Conservation (phyloP, 805 yeast genomes). For the Yamadazyma akitaensis region DNA sequence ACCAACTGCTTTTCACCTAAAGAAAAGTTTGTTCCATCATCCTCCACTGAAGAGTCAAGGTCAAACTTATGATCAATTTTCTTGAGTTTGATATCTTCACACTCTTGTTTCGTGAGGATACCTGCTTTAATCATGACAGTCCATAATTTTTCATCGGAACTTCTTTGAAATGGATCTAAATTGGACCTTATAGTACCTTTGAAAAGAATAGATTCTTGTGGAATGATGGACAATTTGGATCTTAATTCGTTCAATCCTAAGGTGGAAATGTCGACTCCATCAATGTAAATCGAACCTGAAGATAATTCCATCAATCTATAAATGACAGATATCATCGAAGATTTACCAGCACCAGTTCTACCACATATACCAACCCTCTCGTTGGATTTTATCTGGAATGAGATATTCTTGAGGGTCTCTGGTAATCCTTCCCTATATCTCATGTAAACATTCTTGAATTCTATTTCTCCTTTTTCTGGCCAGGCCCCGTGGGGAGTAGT, state of each 20-base stretch:
- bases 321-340: constrained; percentile 60
- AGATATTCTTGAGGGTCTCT: constrained; percentile 47
- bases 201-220: constrained; percentile 69
- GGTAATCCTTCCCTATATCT: constrained; percentile 60
- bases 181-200: constrained; percentile 55
- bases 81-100: constrained; percentile 30
- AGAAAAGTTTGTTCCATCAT: constrained; percentile 72
- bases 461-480: constrained; percentile 49
- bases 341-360: constrained; percentile 85
- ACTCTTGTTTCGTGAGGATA: constrained; percentile 18
- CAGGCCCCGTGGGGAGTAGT: constrained; percentile 42
- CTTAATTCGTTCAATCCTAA: constrained; percentile 55
- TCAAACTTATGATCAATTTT: constrained; percentile 36
- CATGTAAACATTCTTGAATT: constrained; percentile 48
- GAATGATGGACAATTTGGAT: constrained; percentile 60
- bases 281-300: constrained; percentile 49
- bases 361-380: constrained; percentile 86
- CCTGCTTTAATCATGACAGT: constrained; percentile 55
- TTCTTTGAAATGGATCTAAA: constrained; percentile 58
- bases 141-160: constrained; percentile 53
- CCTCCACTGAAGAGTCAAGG: constrained; percentile 48
- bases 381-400: constrained; percentile 43
- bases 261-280: constrained; percentile 52
- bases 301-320: constrained; percentile 54
- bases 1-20: constrained; percentile 76